Conservation (phyloP, 345 rosid species). For the Lepidium africanum region DNA sequence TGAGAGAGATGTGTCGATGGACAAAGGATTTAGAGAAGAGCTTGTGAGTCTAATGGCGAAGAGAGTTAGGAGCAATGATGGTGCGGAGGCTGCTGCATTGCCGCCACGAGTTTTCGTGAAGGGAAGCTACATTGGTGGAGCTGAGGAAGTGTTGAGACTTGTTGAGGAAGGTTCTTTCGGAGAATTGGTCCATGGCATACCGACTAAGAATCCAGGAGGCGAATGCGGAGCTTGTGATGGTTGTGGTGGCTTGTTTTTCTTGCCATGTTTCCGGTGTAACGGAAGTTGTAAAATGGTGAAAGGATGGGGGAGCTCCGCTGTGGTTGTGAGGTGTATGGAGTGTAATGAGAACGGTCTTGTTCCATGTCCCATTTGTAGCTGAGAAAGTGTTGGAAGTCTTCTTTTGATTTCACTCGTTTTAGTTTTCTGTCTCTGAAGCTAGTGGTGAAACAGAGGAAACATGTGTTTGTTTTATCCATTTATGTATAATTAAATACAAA, state of each 20-base stretch:
- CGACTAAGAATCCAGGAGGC: constrained; percentile 32
- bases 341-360: constrained; percentile 93
- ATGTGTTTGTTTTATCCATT: neutral
- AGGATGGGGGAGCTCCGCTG: constrained; percentile 27
- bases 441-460: neutral
- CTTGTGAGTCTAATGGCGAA: constrained; percentile 41
- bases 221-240: constrained; percentile 43
- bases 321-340: constrained; percentile 49
- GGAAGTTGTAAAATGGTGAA: constrained; percentile 66
- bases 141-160: constrained; percentile 55
- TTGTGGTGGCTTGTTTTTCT: constrained; percentile 63
- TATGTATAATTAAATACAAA: constrained; percentile 20
- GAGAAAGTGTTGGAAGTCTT: constrained; percentile 1
- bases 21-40: constrained; percentile 65
- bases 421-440: neutral
- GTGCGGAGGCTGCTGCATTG: constrained; percentile 11
- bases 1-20: constrained; percentile 86
- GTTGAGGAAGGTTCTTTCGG: constrained; percentile 64
- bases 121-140: constrained; percentile 87
- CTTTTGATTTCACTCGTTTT: neutral
- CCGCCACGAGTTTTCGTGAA: constrained; percentile 71
- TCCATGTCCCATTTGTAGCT: constrained; percentile 74
- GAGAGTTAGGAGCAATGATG: constrained; percentile 10
- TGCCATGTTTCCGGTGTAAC: constrained; percentile 68
- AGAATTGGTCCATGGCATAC: constrained; percentile 49